These are phyloP conservation scores for Beauveria varroae DNA, from an alignment of 2,329 filamentous ascomycete species.

Conservation along the genomic window DNA sequence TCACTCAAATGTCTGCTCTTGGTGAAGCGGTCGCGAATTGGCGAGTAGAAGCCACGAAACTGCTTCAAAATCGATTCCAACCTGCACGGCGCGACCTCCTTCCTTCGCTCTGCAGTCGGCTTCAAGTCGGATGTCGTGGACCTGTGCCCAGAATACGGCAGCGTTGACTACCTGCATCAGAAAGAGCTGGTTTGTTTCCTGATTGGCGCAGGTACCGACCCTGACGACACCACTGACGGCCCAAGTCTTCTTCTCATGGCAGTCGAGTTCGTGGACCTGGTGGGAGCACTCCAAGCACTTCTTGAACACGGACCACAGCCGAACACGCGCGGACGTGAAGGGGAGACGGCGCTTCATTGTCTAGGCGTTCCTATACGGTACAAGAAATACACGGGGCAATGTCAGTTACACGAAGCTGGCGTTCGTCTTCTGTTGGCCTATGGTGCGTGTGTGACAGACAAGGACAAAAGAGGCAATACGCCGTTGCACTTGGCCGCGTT, in stretches of 20 bases:
- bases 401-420: not conserved
- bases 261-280: constrained; percentile 2
- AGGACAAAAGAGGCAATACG: not conserved
- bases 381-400: not conserved
- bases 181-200: constrained; percentile 3
- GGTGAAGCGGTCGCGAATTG: not conserved
- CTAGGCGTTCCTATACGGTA: not conserved
- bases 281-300: not conserved
- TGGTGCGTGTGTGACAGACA: not conserved
- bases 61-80: constrained; percentile 1
- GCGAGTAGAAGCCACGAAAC: not conserved
- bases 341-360: not conserved
- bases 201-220: not conserved
- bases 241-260: not conserved
- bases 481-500: not conserved
- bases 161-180: not conserved
- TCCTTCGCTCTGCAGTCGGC: not conserved
- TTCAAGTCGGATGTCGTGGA: constrained; percentile 1
- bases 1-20: not conserved
- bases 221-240: not conserved
- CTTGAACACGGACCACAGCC: not conserved
- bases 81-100: not conserved
- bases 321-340: not conserved
- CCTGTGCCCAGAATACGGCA: not conserved
- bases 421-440: not conserved